Percentiles rank a stretch among this genome's conserved stretches.
Conservation (phyloP, 345 rosid genomes). For the Citrus mangshanensis region DNA sequence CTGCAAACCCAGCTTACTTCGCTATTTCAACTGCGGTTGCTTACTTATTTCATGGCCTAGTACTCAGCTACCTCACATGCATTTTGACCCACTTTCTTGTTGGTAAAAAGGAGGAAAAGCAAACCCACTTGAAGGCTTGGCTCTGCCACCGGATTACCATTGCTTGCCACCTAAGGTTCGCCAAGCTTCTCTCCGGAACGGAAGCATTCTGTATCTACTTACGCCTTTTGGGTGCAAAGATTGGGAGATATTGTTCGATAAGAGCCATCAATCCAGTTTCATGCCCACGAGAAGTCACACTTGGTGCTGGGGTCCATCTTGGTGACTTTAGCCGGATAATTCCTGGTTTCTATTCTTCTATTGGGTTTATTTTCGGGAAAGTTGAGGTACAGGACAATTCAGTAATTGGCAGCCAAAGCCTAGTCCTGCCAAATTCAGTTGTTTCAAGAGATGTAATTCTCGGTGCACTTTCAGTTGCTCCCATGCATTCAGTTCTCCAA, state of each 20-base stretch:
- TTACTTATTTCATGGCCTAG: slow-evolving; percentile 49
- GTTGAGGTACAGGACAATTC: slow-evolving; percentile 52
- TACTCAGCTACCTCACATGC: slow-evolving; percentile 51
- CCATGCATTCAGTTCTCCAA: slow-evolving; percentile 46
- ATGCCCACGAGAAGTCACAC: slow-evolving; percentile 41
- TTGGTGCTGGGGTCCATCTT: slow-evolving; percentile 59
- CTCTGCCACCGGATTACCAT: slow-evolving; percentile 43
- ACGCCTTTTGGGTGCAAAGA: slow-evolving; percentile 49
- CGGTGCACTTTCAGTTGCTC: slow-evolving; percentile 66
- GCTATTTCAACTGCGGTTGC: slow-evolving; percentile 32
- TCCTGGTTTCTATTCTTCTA: slow-evolving; percentile 37
- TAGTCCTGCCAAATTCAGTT: slow-evolving; percentile 50
- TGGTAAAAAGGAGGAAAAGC: slow-evolving; percentile 25
- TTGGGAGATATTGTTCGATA: slow-evolving; percentile 58
- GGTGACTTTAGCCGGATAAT: slow-evolving; percentile 62
- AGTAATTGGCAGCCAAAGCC: slow-evolving; percentile 62
- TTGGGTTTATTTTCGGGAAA: slow-evolving; percentile 33
- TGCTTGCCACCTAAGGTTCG: slow-evolving; percentile 61
- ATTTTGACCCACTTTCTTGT: slow-evolving; percentile 31
- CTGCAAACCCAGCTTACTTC: slow-evolving; percentile 31
- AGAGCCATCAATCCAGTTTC: slow-evolving; percentile 62
- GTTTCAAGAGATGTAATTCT: slow-evolving; percentile 52
- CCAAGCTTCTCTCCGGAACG: slow-evolving; percentile 63
- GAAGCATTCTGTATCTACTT: slow-evolving; percentile 58
- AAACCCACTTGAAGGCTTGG: slow-evolving; percentile 35